These are phyloP conservation scores for Wallemia ichthyophaga DNA, from an alignment of 1,284 basidiomycete genomes.

Conservation along the genomic window DNA sequence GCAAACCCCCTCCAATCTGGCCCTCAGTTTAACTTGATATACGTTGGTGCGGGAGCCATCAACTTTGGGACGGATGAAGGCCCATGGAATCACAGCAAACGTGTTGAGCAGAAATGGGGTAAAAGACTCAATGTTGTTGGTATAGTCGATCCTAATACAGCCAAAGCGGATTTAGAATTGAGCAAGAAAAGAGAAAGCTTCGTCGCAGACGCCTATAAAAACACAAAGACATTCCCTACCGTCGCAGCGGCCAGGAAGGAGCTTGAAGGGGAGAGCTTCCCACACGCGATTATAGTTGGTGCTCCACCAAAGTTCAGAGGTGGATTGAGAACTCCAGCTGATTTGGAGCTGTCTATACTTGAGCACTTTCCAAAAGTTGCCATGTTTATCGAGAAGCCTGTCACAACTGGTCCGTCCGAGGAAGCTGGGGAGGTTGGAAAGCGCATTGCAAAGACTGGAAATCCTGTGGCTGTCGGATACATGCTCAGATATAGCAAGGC, in stretches of 20 bases:
- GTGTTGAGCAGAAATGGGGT: conserved; percentile 78
- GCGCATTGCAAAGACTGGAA: conserved; percentile 32
- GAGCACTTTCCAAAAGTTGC: conserved; percentile 64
- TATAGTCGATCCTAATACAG: conserved; percentile 63
- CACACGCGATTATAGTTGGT: conserved; percentile 55
- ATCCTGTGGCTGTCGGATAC: conserved; percentile 67
- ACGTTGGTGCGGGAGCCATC: conserved; percentile 2
- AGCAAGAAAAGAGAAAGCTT: conserved; percentile 76
- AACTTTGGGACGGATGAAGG: conserved; percentile 6
- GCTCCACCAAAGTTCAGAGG: conserved; percentile 83
- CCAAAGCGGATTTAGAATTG: conserved; percentile 50
- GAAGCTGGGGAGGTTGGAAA: conserved; percentile 31
- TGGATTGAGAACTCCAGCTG: conserved; percentile 38
- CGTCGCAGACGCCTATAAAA: conserved; percentile 71
- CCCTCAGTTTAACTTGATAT: neutral
- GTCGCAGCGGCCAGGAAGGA: conserved; percentile 54
- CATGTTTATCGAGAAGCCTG: conserved; percentile 86
- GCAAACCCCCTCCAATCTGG: neutral
- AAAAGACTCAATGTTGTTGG: conserved; percentile 84
- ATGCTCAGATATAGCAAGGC: conserved; percentile 83
- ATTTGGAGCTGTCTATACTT: conserved; percentile 70
- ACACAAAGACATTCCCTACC: conserved; percentile 60
- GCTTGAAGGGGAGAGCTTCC: conserved; percentile 23
- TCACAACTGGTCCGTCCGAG: conserved; percentile 45
- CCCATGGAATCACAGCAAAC: conserved; percentile 83